These are phyloP conservation scores for Aspergillus campestris DNA, from an alignment of 495 filamentous ascomycete genomes.

Conservation along the genomic window DNA sequence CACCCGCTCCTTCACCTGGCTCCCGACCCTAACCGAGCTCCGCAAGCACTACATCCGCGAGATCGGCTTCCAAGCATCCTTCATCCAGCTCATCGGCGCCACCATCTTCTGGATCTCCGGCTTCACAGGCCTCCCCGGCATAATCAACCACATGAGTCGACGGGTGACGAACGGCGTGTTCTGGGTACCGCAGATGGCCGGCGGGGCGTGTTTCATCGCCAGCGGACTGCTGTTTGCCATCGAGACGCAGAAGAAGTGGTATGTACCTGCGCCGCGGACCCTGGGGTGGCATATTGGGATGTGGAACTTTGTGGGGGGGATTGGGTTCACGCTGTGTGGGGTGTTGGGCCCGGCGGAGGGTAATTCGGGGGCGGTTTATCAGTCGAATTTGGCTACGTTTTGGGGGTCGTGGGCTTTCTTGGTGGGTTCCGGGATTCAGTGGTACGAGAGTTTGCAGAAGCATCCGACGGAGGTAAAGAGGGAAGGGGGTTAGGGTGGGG, in stretches of 20 bases:
- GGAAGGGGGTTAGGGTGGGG: too few relatives aligned
- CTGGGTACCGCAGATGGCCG: conserved; percentile 62
- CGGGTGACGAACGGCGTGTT: conserved; percentile 47
- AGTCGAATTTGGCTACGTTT: conserved; percentile 52
- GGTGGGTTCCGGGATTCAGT: conserved; percentile 55
- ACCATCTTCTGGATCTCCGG: conserved; percentile 59
- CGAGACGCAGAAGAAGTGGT: conserved; percentile 64
- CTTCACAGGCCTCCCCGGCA: conserved; percentile 54
- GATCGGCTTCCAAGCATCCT: conserved; percentile 58
- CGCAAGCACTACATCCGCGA: conserved; percentile 57
- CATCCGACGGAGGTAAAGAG: conserved; percentile 40
- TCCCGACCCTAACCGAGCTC: conserved; percentile 49
- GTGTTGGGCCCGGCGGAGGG: conserved; percentile 48
- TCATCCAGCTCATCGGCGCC: conserved; percentile 52
- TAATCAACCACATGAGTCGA: conserved; percentile 39
- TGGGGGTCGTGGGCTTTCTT: conserved; percentile 65
- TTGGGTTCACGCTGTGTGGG: conserved; percentile 64
- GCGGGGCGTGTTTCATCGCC: conserved; percentile 55
- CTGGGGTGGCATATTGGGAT: conserved; percentile 56
- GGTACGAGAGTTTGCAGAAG: conserved; percentile 56
- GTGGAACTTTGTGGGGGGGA: conserved; percentile 52
- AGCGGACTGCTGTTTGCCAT: conserved; percentile 54
- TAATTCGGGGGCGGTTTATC: conserved; percentile 45
- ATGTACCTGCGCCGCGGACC: conserved; percentile 43
- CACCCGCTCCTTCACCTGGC: conserved; percentile 48